Evolutionary conservation across 805 yeast genomes (phyloP).

Genomic region (Ogataea neopini): DNA sequence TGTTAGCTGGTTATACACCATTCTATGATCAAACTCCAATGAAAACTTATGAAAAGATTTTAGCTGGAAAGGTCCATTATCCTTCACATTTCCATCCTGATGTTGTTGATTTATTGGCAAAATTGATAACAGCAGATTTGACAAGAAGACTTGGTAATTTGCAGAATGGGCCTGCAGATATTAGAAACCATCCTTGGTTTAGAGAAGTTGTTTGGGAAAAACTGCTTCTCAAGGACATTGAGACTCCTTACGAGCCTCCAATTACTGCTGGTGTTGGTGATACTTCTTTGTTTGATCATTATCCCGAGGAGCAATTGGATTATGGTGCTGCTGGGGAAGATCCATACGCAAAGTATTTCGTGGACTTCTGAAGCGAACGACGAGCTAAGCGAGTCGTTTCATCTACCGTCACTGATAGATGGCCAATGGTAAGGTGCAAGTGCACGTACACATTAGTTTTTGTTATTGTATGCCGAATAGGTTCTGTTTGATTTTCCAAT

Average conservation of each 20-base stretch:
- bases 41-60: conserved; percentile 63
- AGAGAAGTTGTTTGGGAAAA: conserved; percentile 64
- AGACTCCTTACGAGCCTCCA: conserved; percentile 66
- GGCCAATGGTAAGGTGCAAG: no score
- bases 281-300: conserved; percentile 63
- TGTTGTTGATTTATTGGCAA: conserved; percentile 51
- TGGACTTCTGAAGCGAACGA: conserved; percentile 34
- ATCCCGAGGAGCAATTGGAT: conserved; percentile 79
- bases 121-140: conserved; percentile 55
- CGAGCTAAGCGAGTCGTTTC: no score
- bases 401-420: no score
- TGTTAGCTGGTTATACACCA: conserved; percentile 65
- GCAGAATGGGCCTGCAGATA: conserved; percentile 58
- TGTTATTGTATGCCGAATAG: background rate
- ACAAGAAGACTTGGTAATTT: conserved; percentile 58
- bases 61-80: conserved; percentile 54
- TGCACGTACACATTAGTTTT: no score
- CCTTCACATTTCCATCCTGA: conserved; percentile 59
- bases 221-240: conserved; percentile 55
- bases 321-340: conserved; percentile 69
- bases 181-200: conserved; percentile 60
- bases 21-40: conserved; percentile 64
- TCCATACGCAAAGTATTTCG: conserved; percentile 35
- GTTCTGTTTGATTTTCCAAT: background rate
- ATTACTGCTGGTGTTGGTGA: conserved; percentile 66